A percentile compares a stretch with the other conserved stretches of the same genome.
These are phyloP conservation scores for Penicillium coffeae DNA, from an alignment of 495 filamentous ascomycete species.

Conservation along the genomic window DNA sequence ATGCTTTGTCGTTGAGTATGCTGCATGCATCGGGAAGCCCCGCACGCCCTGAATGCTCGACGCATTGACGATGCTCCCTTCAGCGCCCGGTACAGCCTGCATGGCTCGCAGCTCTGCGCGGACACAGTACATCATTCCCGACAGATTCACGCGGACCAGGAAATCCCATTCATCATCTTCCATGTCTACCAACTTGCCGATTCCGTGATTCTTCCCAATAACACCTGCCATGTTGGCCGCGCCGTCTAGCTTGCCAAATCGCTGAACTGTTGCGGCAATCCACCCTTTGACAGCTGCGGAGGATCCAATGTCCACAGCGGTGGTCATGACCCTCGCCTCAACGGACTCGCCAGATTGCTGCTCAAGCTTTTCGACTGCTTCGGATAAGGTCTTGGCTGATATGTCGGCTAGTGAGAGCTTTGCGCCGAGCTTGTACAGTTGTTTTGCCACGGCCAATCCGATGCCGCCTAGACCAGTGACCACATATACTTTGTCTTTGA, in stretches of 20 bases:
- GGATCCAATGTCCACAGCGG: constrained; percentile 40
- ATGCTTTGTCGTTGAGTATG: constrained; percentile 57
- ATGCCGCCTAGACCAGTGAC: constrained; percentile 56
- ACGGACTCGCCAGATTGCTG: no score
- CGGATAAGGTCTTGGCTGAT: constrained; percentile 31
- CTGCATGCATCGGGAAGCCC: constrained; percentile 44
- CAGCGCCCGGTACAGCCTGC: constrained; percentile 23
- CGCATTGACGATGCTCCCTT: constrained; percentile 58
- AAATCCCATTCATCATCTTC: constrained; percentile 50
- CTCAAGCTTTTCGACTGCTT: constrained; percentile 15
- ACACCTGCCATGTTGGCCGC: constrained; percentile 58
- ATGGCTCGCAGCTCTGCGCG: constrained; percentile 47
- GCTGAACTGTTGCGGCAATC: constrained; percentile 39
- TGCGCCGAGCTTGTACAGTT: constrained; percentile 46
- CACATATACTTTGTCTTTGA: constrained; percentile 46
- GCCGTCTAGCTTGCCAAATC: constrained; percentile 50
- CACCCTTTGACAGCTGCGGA: constrained; percentile 41
- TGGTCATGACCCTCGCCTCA: constrained; percentile 16
- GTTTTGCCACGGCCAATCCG: constrained; percentile 52
- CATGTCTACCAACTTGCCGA: constrained; percentile 33
- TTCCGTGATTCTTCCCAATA: constrained; percentile 33
- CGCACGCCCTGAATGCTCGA: constrained; percentile 50
- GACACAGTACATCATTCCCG: constrained; percentile 55
- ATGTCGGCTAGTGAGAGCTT: constrained; percentile 52
- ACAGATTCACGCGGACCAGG: constrained; percentile 53